Evolutionary conservation across 345 rosid species (phyloP).

Genomic region (Streptanthus diversifolius): DNA sequence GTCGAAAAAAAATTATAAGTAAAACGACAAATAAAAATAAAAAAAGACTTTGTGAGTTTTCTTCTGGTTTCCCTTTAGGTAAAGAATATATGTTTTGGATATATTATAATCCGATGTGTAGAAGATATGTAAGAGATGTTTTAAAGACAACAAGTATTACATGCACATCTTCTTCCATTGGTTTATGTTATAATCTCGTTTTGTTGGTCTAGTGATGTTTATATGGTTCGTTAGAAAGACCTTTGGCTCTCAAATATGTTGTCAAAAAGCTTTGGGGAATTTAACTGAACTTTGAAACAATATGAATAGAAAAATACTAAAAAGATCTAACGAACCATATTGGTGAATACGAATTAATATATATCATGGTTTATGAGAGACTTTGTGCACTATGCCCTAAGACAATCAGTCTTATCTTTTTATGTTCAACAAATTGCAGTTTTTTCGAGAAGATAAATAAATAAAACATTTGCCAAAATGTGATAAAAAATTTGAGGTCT

Average conservation of each 20-base stretch:
- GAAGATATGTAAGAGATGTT: slow-evolving; percentile 9
- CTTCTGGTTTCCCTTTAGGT: slow-evolving; percentile 2
- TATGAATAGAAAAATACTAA: too few species aligned
- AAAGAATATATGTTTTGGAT: background rate
- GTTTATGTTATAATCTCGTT: background rate
- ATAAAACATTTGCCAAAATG: too few species aligned
- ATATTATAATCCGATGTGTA: slow-evolving; percentile 17
- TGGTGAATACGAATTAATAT: too few species aligned
- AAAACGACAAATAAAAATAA: slow-evolving; percentile 32
- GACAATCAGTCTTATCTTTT: too few species aligned
- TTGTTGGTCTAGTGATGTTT: slow-evolving; percentile 16
- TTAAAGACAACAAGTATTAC: background rate
- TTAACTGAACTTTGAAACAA: too few species aligned
- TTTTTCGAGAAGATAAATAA: too few species aligned
- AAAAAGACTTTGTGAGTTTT: slow-evolving; percentile 43
- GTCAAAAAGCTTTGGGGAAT: background rate
- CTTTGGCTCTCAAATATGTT: background rate
- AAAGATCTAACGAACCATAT: too few species aligned
- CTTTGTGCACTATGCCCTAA: too few species aligned
- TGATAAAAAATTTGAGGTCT: too few species aligned
- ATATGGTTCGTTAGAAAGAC: slow-evolving; percentile 1
- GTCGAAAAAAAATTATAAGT: slow-evolving; percentile 38
- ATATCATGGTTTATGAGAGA: too few species aligned
- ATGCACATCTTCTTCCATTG: slow-evolving; percentile 14
- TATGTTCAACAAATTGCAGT: too few species aligned